A percentile compares a stretch with the other conserved stretches of the same genome.
phyloP scores from a whole-genome alignment of 2,329 filamentous ascomycete species.

The Hymenoscyphus occultus region DNA sequence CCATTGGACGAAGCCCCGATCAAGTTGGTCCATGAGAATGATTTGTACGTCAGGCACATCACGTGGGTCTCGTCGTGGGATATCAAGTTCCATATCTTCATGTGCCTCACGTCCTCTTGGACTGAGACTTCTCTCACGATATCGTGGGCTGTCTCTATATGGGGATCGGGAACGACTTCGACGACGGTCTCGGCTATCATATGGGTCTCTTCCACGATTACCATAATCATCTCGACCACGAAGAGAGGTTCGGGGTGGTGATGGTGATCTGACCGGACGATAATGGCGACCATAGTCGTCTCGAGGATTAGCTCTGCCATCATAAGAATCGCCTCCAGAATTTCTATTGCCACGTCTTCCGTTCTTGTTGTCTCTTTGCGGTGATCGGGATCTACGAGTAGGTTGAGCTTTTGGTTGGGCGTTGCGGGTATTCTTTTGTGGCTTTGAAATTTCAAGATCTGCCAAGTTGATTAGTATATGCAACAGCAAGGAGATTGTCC shows the following conservation, averaged over 20 bases:
- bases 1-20: conserved; percentile 77
- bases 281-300: conserved; percentile 49
- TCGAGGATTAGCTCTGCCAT: conserved; percentile 34
- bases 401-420: conserved; percentile 27
- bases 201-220: conserved; percentile 34
- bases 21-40: conserved; percentile 74
- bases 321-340: conserved; percentile 41
- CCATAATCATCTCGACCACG: conserved; percentile 63
- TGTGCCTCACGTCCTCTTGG: conserved; percentile 56
- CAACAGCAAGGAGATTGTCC: not conserved
- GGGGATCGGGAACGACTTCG: conserved; percentile 71
- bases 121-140: conserved; percentile 68
- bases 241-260: conserved; percentile 54
- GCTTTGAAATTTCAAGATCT: conserved; percentile 89
- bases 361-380: conserved; percentile 47
- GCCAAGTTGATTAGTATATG: conserved; percentile 32
- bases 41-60: conserved; percentile 90
- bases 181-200: conserved; percentile 41
- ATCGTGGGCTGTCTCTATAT: conserved; percentile 48
- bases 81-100: conserved; percentile 61
- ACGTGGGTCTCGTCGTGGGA: conserved; percentile 68
- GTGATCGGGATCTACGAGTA: conserved; percentile 56
- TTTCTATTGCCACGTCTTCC: conserved; percentile 39
- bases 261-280: conserved; percentile 58
- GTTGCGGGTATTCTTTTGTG: conserved; percentile 74